Evolutionary conservation across 371 early-diverging fungal genomes (phyloP).

Genomic region (Phascolomyces articulosus): DNA sequence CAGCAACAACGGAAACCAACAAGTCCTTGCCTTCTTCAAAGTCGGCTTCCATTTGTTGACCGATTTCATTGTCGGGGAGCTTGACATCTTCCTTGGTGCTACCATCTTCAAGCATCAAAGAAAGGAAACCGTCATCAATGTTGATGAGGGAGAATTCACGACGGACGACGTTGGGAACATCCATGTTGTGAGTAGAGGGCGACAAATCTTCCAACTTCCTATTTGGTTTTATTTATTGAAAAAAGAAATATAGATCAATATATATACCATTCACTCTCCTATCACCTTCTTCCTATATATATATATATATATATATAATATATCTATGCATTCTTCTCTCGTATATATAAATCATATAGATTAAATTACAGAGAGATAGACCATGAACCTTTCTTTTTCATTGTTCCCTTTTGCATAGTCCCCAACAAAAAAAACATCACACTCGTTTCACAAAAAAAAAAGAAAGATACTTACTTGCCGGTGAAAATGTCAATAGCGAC

Average conservation of each 20-base stretch:
- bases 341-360: too few relatives aligned
- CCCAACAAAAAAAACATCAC: neutral
- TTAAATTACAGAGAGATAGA: too few relatives aligned
- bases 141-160: slow-evolving; percentile 85
- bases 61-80: slow-evolving; percentile 88
- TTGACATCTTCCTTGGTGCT: slow-evolving; percentile 95
- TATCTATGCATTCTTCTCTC: too few relatives aligned
- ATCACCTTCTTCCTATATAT: too few relatives aligned
- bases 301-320: too few relatives aligned
- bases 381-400: neutral
- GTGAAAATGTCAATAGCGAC: slow-evolving; percentile 97
- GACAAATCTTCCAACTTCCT: slow-evolving; percentile 93
- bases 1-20: slow-evolving; percentile 81
- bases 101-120: slow-evolving; percentile 82
- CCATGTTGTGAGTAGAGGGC: slow-evolving; percentile 99
- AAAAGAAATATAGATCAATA: neutral
- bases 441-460: neutral
- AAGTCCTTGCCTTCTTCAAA: slow-evolving; percentile 89
- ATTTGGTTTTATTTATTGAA: neutral
- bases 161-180: slow-evolving; percentile 94
- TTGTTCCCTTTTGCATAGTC: neutral
- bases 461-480: slow-evolving; percentile 71
- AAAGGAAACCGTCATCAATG: slow-evolving; percentile 93
- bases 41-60: slow-evolving; percentile 71
- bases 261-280: neutral